These are phyloP conservation scores for Pulicaria dysenterica DNA, from an alignment of 129 eudicot genomes.

Conservation along the genomic window DNA sequence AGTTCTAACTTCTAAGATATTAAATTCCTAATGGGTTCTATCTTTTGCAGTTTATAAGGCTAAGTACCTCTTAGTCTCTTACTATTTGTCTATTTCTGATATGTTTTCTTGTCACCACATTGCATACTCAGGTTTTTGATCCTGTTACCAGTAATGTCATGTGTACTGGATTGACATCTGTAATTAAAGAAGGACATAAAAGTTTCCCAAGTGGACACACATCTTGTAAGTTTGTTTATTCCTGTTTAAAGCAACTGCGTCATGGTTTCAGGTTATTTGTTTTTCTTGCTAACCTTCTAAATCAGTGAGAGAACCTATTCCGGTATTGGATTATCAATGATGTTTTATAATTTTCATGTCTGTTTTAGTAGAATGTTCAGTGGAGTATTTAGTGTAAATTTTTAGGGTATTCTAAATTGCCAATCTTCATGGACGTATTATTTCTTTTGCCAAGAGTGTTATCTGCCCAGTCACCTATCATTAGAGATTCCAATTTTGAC, in stretches of 20 bases:
- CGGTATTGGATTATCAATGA: too few species aligned
- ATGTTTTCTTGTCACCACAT: conserved; percentile 5
- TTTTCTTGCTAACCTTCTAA: background rate
- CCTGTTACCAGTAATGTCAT: conserved; percentile 64
- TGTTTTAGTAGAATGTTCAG: too few species aligned
- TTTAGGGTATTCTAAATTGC: too few species aligned
- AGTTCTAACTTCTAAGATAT: conserved; percentile 37
- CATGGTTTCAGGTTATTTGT: background rate
- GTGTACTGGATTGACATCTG: conserved; percentile 72
- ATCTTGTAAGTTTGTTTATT: conserved; percentile 54
- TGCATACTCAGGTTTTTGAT: conserved; percentile 55
- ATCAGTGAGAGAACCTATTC: background rate
- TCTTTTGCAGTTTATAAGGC: conserved; percentile 1
- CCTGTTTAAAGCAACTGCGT: conserved; percentile 18
- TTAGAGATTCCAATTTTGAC: background rate
- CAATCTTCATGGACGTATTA: too few species aligned
- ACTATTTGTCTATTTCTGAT: conserved; percentile 16
- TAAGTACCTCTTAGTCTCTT: conserved; percentile 14
- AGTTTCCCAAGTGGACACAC: conserved; percentile 91
- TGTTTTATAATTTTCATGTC: too few species aligned
- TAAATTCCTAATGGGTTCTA: conserved; percentile 5
- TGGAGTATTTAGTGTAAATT: too few species aligned
- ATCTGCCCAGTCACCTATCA: too few species aligned
- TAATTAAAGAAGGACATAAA: conserved; percentile 92
- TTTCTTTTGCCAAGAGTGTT: too few species aligned